These are phyloP conservation scores for Cucumis cinereus DNA, from an alignment of 306 rosid genomes.

Conservation along the genomic window DNA sequence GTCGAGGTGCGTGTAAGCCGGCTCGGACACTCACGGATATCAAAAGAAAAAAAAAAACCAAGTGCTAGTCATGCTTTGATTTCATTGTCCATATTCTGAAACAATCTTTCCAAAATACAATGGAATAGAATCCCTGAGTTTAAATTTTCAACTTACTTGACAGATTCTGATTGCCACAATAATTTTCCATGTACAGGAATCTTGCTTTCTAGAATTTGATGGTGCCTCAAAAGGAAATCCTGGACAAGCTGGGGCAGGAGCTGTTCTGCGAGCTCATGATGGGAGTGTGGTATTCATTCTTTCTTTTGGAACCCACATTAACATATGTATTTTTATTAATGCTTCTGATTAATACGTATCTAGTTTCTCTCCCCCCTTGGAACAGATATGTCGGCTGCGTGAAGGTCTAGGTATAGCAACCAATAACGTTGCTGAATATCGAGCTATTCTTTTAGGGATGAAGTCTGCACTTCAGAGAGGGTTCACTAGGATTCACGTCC, in stretches of 20 bases:
- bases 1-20: no score
- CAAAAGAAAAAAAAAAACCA: no score
- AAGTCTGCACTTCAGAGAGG: constrained; percentile 78
- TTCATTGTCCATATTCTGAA: neutral
- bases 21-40: no score
- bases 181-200: constrained; percentile 27
- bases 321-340: neutral
- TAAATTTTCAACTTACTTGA: neutral
- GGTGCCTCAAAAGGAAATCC: constrained; percentile 98
- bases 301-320: neutral
- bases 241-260: constrained; percentile 90
- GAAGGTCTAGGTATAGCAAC: constrained; percentile 81
- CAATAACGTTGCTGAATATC: constrained; percentile 84
- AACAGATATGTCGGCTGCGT: constrained; percentile 68
- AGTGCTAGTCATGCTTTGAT: neutral
- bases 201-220: constrained; percentile 64
- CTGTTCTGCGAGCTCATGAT: constrained; percentile 62
- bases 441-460: constrained; percentile 78
- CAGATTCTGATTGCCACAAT: constrained; percentile 5
- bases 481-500: constrained; percentile 40
- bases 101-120: neutral
- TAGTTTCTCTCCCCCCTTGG: constrained; percentile 8
- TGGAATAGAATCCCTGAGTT: neutral
- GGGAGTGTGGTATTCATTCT: constrained; percentile 66
- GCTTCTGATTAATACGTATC: neutral